Percentiles rank a stretch among this genome's conserved stretches.
phyloP scores from a whole-genome alignment of 768 basidiomycete genomes.

The Mycena amicta region DNA sequence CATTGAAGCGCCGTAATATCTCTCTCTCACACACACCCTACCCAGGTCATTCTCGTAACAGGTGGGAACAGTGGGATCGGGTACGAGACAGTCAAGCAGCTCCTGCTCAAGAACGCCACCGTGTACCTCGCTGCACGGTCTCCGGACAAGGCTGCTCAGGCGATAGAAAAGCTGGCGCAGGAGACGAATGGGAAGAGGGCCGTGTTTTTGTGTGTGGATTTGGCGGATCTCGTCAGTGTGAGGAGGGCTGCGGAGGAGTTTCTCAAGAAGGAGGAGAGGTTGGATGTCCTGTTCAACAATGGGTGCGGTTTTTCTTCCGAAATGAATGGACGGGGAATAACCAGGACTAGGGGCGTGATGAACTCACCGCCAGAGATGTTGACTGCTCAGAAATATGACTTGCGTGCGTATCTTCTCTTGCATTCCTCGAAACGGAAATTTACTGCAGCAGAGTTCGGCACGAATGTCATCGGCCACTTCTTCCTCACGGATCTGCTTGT shows the following conservation, averaged over 20 bases:
- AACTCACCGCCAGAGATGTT: conserved; percentile 21
- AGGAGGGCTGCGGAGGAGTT: conserved; percentile 7
- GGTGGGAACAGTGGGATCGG: conserved; percentile 26
- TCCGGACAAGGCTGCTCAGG: conserved; percentile 19
- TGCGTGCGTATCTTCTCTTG: conserved; percentile 12
- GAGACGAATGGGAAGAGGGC: conserved; percentile 22
- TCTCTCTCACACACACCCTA: too few species aligned
- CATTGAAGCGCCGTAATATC: conserved; percentile 1
- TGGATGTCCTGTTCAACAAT: conserved; percentile 25
- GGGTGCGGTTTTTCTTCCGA: conserved; percentile 8
- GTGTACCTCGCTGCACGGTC: too few species aligned
- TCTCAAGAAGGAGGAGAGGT: conserved; percentile 16
- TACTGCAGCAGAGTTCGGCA: too few species aligned
- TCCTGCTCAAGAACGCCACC: too few species aligned
- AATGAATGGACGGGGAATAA: not conserved
- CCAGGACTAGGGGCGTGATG: conserved; percentile 32
- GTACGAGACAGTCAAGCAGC: conserved; percentile 13
- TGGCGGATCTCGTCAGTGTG: conserved; percentile 21
- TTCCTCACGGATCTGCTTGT: conserved; percentile 30
- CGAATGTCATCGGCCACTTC: too few species aligned
- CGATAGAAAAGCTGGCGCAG: conserved; percentile 18
- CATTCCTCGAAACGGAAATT: not conserved
- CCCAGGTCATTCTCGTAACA: conserved; percentile 22
- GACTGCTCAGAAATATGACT: conserved; percentile 30
- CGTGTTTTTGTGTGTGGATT: conserved; percentile 24